Percentiles rank a stretch among this genome's conserved stretches.
Conservation (phyloP, 2,329 filamentous ascomycete species). For the Ilyonectria destructans region DNA sequence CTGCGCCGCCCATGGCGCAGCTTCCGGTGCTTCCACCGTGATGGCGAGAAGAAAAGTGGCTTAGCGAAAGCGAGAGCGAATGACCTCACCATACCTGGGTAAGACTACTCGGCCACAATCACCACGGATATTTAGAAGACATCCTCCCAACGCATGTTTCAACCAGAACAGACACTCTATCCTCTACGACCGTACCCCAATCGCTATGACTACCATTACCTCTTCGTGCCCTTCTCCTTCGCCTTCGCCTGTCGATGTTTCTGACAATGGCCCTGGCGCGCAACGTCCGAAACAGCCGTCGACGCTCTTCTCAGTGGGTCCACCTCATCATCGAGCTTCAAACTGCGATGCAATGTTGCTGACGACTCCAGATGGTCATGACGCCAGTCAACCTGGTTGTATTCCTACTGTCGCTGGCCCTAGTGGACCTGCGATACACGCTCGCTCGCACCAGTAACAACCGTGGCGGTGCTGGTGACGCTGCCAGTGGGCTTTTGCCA, state of each 20-base stretch:
- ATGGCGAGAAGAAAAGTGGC: slow-evolving; percentile 13
- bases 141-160: slow-evolving; percentile 7
- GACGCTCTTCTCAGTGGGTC: slow-evolving; percentile 48
- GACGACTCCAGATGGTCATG: slow-evolving; percentile 63
- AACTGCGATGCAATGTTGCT: slow-evolving; percentile 18
- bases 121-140: not conserved
- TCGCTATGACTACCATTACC: slow-evolving; percentile 14
- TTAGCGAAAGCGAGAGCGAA: slow-evolving; percentile 2
- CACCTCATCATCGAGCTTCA: not conserved
- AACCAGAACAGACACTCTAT: slow-evolving; percentile 7
- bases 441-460: slow-evolving; percentile 62
- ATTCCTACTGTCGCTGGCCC: slow-evolving; percentile 76
- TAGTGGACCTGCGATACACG: slow-evolving; percentile 74
- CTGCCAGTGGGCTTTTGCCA: slow-evolving; percentile 50
- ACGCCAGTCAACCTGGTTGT: slow-evolving; percentile 76
- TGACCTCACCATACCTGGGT: slow-evolving; percentile 19
- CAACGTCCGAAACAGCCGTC: slow-evolving; percentile 38
- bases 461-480: slow-evolving; percentile 40
- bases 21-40: not conserved
- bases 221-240: slow-evolving; percentile 17
- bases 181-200: not conserved
- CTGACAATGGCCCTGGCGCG: slow-evolving; percentile 24
- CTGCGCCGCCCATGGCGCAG: not conserved
- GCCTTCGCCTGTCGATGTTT: slow-evolving; percentile 33
- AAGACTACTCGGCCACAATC: not conserved